A percentile compares a stretch with the other conserved stretches of the same genome.
These are phyloP conservation scores for Fusarium duplospermum DNA, from an alignment of 2,329 filamentous ascomycete species.

Conservation along the genomic window DNA sequence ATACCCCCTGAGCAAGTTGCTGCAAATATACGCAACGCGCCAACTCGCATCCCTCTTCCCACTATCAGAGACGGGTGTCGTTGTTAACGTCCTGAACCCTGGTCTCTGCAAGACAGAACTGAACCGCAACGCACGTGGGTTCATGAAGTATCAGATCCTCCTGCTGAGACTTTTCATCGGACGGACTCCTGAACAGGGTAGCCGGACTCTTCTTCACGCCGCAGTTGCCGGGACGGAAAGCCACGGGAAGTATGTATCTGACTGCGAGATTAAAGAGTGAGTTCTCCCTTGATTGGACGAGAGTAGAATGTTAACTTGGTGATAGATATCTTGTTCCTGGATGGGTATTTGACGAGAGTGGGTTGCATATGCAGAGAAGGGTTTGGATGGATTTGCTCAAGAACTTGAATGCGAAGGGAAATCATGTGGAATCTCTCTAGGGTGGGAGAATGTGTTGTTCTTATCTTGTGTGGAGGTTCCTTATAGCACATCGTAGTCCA, in stretches of 20 bases:
- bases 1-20: conserved; percentile 45
- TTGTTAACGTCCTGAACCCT: conserved; percentile 47
- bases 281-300: background rate
- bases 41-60: conserved; percentile 44
- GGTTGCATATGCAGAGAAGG: background rate
- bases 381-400: background rate
- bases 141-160: conserved; percentile 16
- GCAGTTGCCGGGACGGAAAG: conserved; percentile 40
- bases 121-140: conserved; percentile 22
- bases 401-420: background rate
- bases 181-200: background rate
- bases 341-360: background rate
- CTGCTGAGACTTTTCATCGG: background rate
- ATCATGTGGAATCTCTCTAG: background rate
- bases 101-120: conserved; percentile 46
- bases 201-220: conserved; percentile 43
- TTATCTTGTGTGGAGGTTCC: background rate
- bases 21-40: conserved; percentile 41
- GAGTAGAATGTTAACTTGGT: background rate
- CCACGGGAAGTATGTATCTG: conserved; percentile 42
- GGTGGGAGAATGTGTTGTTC: background rate
- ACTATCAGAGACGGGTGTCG: conserved; percentile 42
- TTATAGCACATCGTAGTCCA: background rate
- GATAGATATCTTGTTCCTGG: background rate
- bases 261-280: conserved; percentile 45